phyloP scores from a whole-genome alignment of 1,284 basidiomycete species.

The Grifola frondosa region DNA sequence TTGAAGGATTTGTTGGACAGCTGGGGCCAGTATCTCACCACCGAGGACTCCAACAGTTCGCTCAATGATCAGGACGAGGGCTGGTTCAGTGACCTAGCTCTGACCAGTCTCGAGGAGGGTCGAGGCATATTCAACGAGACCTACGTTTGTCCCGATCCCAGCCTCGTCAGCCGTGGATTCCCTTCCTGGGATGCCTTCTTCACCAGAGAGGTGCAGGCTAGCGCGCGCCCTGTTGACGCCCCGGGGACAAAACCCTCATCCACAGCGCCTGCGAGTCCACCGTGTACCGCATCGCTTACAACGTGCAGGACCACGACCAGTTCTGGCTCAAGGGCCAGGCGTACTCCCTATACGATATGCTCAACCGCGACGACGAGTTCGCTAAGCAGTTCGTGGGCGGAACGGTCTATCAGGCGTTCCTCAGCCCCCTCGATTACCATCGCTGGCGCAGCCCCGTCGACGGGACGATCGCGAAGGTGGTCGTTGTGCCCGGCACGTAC shows the following conservation, averaged over 20 bases:
- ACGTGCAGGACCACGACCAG: slow-evolving; percentile 36
- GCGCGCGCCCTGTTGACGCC: slow-evolving; percentile 38
- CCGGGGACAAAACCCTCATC: slow-evolving; percentile 39
- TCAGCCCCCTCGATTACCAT: slow-evolving; percentile 43
- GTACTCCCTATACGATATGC: slow-evolving; percentile 44
- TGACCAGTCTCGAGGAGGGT: slow-evolving; percentile 19
- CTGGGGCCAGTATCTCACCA: slow-evolving; percentile 48
- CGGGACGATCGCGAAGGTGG: slow-evolving; percentile 38
- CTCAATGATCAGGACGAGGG: slow-evolving; percentile 37
- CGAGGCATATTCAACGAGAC: slow-evolving; percentile 32
- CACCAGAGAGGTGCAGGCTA: slow-evolving; percentile 40
- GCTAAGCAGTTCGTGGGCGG: slow-evolving; percentile 39
- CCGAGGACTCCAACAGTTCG: slow-evolving; percentile 40
- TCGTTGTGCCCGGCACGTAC: slow-evolving; percentile 40
- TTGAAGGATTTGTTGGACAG: slow-evolving; percentile 43
- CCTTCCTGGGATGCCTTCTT: slow-evolving; percentile 59
- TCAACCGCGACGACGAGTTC: slow-evolving; percentile 35
- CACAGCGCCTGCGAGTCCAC: slow-evolving; percentile 48
- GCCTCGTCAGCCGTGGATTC: slow-evolving; percentile 40
- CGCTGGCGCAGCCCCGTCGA: slow-evolving; percentile 44
- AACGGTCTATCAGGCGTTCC: slow-evolving; percentile 46
- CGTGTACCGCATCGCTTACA: slow-evolving; percentile 35
- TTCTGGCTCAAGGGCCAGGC: slow-evolving; percentile 51
- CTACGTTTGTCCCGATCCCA: slow-evolving; percentile 45
- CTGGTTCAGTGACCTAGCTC: slow-evolving; percentile 45